Conservation (phyloP, 2,329 filamentous ascomycete genomes). For the Colletotrichum musae region DNA sequence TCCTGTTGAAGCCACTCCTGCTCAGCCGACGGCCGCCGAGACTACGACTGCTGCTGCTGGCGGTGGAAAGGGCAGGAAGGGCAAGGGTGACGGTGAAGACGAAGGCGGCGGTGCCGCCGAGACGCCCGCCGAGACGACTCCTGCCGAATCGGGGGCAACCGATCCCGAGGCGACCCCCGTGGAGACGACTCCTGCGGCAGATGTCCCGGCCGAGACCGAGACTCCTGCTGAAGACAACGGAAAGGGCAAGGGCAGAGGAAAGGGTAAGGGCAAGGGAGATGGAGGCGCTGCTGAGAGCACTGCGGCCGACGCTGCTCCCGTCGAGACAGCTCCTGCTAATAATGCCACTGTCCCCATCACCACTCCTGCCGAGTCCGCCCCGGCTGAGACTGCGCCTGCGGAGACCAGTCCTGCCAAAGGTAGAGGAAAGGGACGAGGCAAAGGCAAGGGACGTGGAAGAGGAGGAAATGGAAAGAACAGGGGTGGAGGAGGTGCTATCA, state of each 20-base stretch:
- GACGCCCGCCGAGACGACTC: not conserved
- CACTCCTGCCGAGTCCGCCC: not conserved
- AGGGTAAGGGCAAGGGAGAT: slow-evolving; percentile 4
- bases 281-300: not conserved
- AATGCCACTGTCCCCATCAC: not conserved
- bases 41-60: not conserved
- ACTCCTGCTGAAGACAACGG: slow-evolving; percentile 6
- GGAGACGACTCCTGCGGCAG: not conserved
- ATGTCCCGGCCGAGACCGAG: not conserved
- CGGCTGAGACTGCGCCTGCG: not conserved
- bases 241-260: slow-evolving; percentile 19
- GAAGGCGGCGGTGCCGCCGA: not conserved
- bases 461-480: not conserved
- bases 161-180: not conserved
- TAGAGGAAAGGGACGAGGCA: not conserved
- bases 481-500: not conserved
- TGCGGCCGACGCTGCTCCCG: not conserved
- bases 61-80: not conserved
- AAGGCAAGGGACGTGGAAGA: not conserved
- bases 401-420: not conserved
- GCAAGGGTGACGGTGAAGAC: not conserved
- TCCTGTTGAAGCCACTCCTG: not conserved
- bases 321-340: not conserved
- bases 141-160: not conserved
- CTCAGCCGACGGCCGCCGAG: not conserved